Percentiles rank a stretch among this genome's conserved stretches.
These are phyloP conservation scores for Xerocomellus dryophilus DNA, from an alignment of 768 basidiomycete genomes.

Conservation along the genomic window DNA sequence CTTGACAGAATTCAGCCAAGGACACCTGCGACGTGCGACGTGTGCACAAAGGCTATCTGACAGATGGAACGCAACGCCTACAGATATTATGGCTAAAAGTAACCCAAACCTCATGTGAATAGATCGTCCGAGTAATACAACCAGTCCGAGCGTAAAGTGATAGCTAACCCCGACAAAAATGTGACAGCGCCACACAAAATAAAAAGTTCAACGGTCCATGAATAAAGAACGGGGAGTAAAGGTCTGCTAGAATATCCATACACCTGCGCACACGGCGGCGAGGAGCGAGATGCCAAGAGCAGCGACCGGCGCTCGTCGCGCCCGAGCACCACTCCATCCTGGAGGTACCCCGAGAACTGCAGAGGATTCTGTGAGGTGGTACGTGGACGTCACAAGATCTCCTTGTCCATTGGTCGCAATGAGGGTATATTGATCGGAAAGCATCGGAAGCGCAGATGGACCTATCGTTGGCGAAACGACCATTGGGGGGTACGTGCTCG, in stretches of 20 bases:
- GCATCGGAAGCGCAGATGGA: slow-evolving; percentile 54
- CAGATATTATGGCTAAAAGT: background rate
- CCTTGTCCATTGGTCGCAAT: slow-evolving; percentile 57
- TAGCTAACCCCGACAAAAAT: background rate
- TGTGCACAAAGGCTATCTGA: background rate
- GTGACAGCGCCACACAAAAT: background rate
- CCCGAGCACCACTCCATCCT: slow-evolving; percentile 41
- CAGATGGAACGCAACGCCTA: background rate
- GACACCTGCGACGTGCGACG: background rate
- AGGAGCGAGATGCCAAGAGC: slow-evolving; percentile 14
- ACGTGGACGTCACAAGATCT: slow-evolving; percentile 50
- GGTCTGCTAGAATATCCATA: slow-evolving; percentile 17
- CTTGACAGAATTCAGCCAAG: no score
- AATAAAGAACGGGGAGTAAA: background rate
- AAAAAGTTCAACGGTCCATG: background rate
- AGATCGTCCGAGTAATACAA: background rate
- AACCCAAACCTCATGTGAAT: no score
- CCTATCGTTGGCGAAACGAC: slow-evolving; percentile 43
- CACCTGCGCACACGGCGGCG: slow-evolving; percentile 4
- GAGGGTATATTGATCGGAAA: slow-evolving; percentile 53
- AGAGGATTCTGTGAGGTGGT: slow-evolving; percentile 43
- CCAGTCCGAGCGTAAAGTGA: background rate
- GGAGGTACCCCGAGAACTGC: slow-evolving; percentile 64
- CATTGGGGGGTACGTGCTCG: slow-evolving; percentile 66
- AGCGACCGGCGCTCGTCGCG: slow-evolving; percentile 5